Evolutionary conservation across 345 rosid genomes (phyloP).

Genomic region (Moricandia moricandioides): DNA sequence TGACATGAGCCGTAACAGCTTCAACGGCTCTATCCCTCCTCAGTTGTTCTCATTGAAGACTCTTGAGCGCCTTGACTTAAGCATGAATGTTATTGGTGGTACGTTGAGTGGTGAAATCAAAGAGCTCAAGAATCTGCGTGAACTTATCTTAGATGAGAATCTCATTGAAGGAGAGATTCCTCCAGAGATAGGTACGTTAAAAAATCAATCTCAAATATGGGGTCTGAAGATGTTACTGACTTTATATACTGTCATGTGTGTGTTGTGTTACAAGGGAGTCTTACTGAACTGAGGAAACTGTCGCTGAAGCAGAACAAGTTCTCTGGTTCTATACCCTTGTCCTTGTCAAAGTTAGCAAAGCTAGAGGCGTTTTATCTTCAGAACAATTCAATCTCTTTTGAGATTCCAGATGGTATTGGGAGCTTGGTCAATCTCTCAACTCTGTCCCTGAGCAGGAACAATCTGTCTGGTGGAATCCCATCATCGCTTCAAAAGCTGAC

Average conservation of each 20-base stretch:
- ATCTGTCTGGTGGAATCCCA: constrained; percentile 41
- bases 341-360: constrained; percentile 26
- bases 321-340: constrained; percentile 33
- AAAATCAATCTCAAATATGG: background rate
- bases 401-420: constrained; percentile 39
- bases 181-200: constrained; percentile 27
- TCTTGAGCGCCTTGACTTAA: constrained; percentile 31
- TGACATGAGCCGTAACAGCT: constrained; percentile 29
- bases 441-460: constrained; percentile 29
- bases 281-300: constrained; percentile 15
- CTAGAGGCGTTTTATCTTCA: constrained; percentile 16
- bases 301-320: constrained; percentile 18
- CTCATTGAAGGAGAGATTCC: constrained; percentile 36
- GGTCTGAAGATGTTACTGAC: background rate
- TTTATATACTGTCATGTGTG: background rate
- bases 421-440: constrained; percentile 27
- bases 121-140: constrained; percentile 27
- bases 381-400: constrained; percentile 25
- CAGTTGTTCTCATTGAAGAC: constrained; percentile 28
- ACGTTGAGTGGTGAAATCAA: constrained; percentile 17
- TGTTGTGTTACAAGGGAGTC: constrained; percentile 27
- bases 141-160: constrained; percentile 28
- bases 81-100: constrained; percentile 23
- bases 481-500: constrained; percentile 31
- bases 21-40: constrained; percentile 38